Evolutionary conservation across 306 rosid species (phyloP).

Genomic region (Ormosia semicastrata): DNA sequence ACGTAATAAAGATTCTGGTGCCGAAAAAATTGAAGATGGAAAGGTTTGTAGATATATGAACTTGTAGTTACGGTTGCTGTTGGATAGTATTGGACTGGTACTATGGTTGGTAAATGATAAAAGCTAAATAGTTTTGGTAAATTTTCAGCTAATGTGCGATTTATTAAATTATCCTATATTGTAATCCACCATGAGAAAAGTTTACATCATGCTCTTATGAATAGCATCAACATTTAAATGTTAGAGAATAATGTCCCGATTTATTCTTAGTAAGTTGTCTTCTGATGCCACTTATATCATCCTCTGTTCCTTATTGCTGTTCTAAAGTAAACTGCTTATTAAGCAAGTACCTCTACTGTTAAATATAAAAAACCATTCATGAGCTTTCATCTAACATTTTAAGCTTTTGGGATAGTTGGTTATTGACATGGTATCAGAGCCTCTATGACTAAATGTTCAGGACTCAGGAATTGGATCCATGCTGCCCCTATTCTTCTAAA

Average conservation of each 20-base stretch:
- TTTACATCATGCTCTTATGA: background rate
- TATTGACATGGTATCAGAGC: too few species aligned
- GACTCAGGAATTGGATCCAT: background rate
- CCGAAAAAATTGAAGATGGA: conserved; percentile 89
- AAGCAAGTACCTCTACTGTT: too few species aligned
- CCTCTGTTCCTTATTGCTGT: background rate
- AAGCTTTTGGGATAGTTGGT: too few species aligned
- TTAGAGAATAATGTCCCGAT: background rate
- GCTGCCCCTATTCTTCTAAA: too few species aligned
- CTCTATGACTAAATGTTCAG: too few species aligned
- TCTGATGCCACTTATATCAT: background rate
- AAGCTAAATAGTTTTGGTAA: background rate
- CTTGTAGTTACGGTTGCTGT: conserved; percentile 17
- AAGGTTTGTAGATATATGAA: conserved; percentile 56
- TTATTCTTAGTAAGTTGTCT: background rate
- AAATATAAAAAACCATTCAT: too few species aligned
- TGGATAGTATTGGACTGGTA: background rate
- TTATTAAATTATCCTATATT: background rate
- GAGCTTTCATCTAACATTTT: too few species aligned
- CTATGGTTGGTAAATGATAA: conserved; percentile 11
- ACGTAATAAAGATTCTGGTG: conserved; percentile 67
- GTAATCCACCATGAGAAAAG: background rate
- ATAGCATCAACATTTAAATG: background rate
- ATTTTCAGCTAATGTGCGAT: background rate
- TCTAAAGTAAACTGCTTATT: background rate